phyloP scores from a whole-genome alignment of 2,329 filamentous ascomycete species.

The Cladobotryum protrusum region DNA sequence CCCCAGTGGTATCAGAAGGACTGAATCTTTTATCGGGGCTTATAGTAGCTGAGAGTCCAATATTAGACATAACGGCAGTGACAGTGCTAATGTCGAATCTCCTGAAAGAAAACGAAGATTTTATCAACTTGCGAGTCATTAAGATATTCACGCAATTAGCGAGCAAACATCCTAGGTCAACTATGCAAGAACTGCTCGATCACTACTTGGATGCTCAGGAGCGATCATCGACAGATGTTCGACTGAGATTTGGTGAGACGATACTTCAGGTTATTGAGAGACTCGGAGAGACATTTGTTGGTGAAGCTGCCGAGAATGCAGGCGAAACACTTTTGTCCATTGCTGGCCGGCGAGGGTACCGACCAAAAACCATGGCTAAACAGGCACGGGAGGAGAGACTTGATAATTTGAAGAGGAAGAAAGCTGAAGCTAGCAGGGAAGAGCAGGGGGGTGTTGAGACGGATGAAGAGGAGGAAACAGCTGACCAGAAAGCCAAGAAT shows the following conservation, averaged over 20 bases:
- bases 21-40: conserved; percentile 54
- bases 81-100: conserved; percentile 59
- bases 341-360: conserved; percentile 56
- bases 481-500: conserved; percentile 39
- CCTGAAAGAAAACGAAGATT: conserved; percentile 62
- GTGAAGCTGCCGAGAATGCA: conserved; percentile 45
- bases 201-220: conserved; percentile 61
- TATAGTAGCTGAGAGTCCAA: conserved; percentile 47
- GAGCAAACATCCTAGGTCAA: conserved; percentile 54
- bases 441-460: conserved; percentile 38
- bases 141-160: conserved; percentile 58
- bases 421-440: conserved; percentile 25
- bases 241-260: conserved; percentile 64
- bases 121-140: conserved; percentile 63
- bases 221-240: conserved; percentile 51
- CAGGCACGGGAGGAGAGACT: conserved; percentile 47
- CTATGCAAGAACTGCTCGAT: conserved; percentile 57
- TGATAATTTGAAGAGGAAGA: conserved; percentile 42
- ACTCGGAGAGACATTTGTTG: conserved; percentile 49
- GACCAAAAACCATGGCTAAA: conserved; percentile 52
- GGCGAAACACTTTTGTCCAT: conserved; percentile 56
- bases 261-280: conserved; percentile 58
- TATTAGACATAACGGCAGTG: conserved; percentile 61
- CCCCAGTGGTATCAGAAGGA: conserved; percentile 61
- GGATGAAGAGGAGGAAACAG: conserved; percentile 41